These are phyloP conservation scores for Russula compacta DNA, from an alignment of 768 basidiomycete species.

Conservation along the genomic window DNA sequence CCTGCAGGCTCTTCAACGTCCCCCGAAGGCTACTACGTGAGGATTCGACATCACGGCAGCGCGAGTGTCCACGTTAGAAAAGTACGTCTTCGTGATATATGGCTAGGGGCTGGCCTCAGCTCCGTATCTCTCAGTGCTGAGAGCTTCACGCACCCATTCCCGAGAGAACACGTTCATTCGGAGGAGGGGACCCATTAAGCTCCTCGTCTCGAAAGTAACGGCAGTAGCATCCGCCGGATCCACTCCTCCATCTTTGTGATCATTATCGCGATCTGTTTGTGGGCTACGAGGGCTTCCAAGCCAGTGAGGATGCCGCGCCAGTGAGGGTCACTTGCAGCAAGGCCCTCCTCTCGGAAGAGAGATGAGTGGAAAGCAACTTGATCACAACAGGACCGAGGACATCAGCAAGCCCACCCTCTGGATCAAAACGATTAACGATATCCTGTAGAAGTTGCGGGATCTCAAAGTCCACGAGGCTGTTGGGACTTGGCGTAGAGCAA, in stretches of 20 bases:
- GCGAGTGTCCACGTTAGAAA: conserved; percentile 76
- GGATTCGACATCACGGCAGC: conserved; percentile 62
- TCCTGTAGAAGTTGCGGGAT: conserved; percentile 79
- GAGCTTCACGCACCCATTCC: conserved; percentile 61
- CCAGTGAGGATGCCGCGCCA: conserved; percentile 87
- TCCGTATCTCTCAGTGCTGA: not conserved
- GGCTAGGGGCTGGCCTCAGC: conserved; percentile 41
- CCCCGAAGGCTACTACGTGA: conserved; percentile 80
- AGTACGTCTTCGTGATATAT: conserved; percentile 65
- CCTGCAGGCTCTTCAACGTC: conserved; percentile 79
- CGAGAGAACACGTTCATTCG: conserved; percentile 78
- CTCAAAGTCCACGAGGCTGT: conserved; percentile 54
- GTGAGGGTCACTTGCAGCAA: conserved; percentile 60
- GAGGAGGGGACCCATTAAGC: conserved; percentile 77
- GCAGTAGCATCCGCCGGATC: conserved; percentile 53
- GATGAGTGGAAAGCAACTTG: conserved; percentile 51
- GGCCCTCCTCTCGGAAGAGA: conserved; percentile 55
- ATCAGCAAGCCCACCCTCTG: conserved; percentile 65
- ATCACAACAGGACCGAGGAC: conserved; percentile 70
- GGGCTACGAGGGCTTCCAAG: conserved; percentile 65
- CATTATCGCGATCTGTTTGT: conserved; percentile 79
- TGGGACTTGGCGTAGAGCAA: conserved; percentile 35
- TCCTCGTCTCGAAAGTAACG: conserved; percentile 50
- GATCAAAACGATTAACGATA: conserved; percentile 69
- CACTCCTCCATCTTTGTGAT: conserved; percentile 68